Conservation (phyloP, 768 basidiomycete genomes). For the Amanita exitialis region DNA sequence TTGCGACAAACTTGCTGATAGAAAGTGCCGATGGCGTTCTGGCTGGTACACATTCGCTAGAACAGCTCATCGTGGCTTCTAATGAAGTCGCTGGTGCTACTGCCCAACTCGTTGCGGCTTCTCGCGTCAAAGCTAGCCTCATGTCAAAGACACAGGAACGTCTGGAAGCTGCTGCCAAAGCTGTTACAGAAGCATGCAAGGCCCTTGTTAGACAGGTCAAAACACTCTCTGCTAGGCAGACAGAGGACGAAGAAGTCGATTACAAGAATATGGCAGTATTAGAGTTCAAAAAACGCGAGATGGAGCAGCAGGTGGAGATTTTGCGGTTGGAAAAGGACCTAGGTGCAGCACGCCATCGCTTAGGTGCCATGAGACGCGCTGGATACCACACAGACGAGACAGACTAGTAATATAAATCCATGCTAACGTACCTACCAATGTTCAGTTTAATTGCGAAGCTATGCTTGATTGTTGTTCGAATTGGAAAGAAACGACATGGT, state of each 20-base stretch:
- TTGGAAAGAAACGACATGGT: background rate
- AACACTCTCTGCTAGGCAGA: conserved; percentile 80
- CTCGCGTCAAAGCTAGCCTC: conserved; percentile 93
- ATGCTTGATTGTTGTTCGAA: background rate
- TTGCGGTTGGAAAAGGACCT: conserved; percentile 93
- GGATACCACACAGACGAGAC: conserved; percentile 87
- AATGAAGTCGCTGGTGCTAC: conserved; percentile 97
- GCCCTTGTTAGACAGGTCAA: conserved; percentile 96
- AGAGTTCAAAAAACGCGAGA: conserved; percentile 96
- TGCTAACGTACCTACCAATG: background rate
- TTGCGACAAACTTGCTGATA: conserved; percentile 90
- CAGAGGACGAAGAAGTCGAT: conserved; percentile 70
- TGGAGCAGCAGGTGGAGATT: conserved; percentile 99
- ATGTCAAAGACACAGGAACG: conserved; percentile 99
- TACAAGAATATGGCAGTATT: conserved; percentile 89
- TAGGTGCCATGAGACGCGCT: conserved; percentile 81
- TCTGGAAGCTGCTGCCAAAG: conserved; percentile 92
- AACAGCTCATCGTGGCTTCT: conserved; percentile 99
- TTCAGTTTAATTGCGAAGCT: background rate
- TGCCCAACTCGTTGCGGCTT: conserved; percentile 96
- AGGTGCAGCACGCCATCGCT: conserved; percentile 70
- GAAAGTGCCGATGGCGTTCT: conserved; percentile 97
- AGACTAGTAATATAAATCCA: conserved; percentile 27
- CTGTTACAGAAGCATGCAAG: conserved; percentile 95
- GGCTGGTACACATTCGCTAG: conserved; percentile 91